Conservation (phyloP, 2,329 filamentous ascomycete genomes). For the Stagonosporopsis cucurbitacearum region DNA sequence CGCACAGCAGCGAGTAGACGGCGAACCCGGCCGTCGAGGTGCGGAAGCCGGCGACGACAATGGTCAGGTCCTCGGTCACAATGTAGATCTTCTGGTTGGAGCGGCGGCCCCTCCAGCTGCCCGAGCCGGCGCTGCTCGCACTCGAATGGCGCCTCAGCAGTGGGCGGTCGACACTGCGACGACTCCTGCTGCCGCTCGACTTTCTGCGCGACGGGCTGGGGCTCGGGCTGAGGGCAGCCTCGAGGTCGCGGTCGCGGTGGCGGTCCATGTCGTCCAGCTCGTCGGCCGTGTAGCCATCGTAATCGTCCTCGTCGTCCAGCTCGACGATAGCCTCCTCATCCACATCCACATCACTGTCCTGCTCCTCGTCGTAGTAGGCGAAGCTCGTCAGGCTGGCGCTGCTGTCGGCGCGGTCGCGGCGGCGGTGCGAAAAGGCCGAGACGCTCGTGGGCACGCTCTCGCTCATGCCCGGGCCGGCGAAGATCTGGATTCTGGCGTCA, state of each 20-base stretch:
- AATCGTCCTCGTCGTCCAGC: slow-evolving; percentile 37
- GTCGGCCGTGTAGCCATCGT: slow-evolving; percentile 49
- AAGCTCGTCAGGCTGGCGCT: slow-evolving; percentile 73
- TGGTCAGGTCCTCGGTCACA: slow-evolving; percentile 89
- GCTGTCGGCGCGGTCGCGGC: slow-evolving; percentile 77
- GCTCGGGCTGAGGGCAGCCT: slow-evolving; percentile 37
- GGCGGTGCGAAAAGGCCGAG: slow-evolving; percentile 86
- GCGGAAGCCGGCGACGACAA: slow-evolving; percentile 89
- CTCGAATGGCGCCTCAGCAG: slow-evolving; percentile 77
- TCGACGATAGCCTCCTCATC: slow-evolving; percentile 42
- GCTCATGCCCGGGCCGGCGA: slow-evolving; percentile 82
- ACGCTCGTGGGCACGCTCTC: slow-evolving; percentile 95
- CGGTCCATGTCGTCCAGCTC: slow-evolving; percentile 49
- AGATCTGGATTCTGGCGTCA: slow-evolving; percentile 64
- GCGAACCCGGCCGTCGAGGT: slow-evolving; percentile 74
- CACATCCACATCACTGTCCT: slow-evolving; percentile 56
- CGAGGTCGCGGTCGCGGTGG: slow-evolving; percentile 58
- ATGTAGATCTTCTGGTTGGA: slow-evolving; percentile 92
- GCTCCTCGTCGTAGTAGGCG: slow-evolving; percentile 79
- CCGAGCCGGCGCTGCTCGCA: slow-evolving; percentile 69
- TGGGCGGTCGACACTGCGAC: slow-evolving; percentile 62
- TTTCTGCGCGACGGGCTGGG: slow-evolving; percentile 59
- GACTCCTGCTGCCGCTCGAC: slow-evolving; percentile 66
- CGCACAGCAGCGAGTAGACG: slow-evolving; percentile 73
- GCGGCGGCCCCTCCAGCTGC: slow-evolving; percentile 64